These are phyloP conservation scores for Thielaviopsis punctulata DNA, from an alignment of 2,329 filamentous ascomycete genomes.

Conservation along the genomic window DNA sequence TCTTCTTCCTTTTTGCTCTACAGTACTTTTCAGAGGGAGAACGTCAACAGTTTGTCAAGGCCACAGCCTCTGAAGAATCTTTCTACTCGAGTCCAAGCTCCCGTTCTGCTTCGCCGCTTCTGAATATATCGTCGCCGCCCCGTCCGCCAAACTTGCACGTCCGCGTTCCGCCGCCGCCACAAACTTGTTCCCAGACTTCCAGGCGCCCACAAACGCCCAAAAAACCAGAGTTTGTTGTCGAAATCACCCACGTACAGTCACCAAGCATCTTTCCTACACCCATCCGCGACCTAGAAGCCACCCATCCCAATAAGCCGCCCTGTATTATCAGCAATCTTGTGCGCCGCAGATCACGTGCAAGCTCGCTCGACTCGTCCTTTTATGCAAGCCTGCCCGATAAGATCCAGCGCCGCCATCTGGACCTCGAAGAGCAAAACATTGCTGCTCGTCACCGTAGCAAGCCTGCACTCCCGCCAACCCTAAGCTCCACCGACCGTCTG, in stretches of 20 bases:
- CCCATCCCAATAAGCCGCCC: neutral
- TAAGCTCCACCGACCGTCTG: slow-evolving; percentile 7
- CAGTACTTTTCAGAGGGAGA: slow-evolving; percentile 12
- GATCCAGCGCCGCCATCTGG: slow-evolving; percentile 52
- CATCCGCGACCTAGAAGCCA: neutral
- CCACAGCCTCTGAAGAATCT: slow-evolving; percentile 5
- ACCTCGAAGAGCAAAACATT: slow-evolving; percentile 47
- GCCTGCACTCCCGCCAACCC: neutral
- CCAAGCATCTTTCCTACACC: slow-evolving; percentile 12
- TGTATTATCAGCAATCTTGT: slow-evolving; percentile 19
- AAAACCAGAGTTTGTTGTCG: neutral
- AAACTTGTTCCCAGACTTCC: neutral
- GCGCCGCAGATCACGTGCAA: slow-evolving; percentile 20
- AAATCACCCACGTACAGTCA: slow-evolving; percentile 1
- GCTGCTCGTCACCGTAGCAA: slow-evolving; percentile 7
- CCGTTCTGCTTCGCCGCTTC: slow-evolving; percentile 3
- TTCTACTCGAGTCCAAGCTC: neutral
- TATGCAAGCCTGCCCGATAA: slow-evolving; percentile 57
- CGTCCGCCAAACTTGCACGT: slow-evolving; percentile 3
- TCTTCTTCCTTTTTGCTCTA: neutral
- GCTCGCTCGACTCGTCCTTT: slow-evolving; percentile 45
- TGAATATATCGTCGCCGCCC: slow-evolving; percentile 7
- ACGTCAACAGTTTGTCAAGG: slow-evolving; percentile 10
- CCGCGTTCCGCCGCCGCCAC: slow-evolving; percentile 8
- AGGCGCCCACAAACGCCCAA: neutral